Evolutionary conservation across 495 filamentous ascomycete genomes (phyloP), one percentile per base, ranked within the genome.

Genomic region (Neurospora terricola): DNA sequence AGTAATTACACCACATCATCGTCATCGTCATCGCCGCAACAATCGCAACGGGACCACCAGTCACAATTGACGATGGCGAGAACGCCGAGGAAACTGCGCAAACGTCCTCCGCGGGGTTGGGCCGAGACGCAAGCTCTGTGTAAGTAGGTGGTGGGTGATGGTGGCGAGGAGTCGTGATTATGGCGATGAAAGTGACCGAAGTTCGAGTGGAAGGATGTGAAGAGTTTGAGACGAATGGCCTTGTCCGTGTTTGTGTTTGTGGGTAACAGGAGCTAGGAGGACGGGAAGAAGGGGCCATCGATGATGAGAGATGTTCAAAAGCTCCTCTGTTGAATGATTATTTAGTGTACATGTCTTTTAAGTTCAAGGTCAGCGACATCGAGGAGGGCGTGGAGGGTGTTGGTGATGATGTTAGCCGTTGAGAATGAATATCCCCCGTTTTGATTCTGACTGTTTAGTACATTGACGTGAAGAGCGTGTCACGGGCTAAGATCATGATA

Each of bases 71-170:
- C 27, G 23, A 62, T 23, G 23, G 11, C 30, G 30, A 5, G 54
- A 30, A 79, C 72, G 69, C 83, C 84, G 69, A 81, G 83, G 71
- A 87, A 86, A 77, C 80, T 86, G 40, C 83, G 79, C 72, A 87
- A 86, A 76, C 83, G 80, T 72, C 81, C 79, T 71, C 84, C 83
- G 14, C 78, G 73, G 54, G 78, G 76, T 42, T 80, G 80, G 23
- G 77, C n/a, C 4, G 81, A 79, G 27, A 81, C 76, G 59, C 77
- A 80, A 68, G 76, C 71, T 42, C 38, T 80, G 73, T 76, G 78
- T 23, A 78, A 77, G 48, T 48, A 80, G 71, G 45, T 68, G 36
- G 75, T 70, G 36, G 37, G 71, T 72, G 71, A 38, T 21, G 43
- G 62, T 73, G 42, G 23, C 48, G 23, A 40, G 38, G 11, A 43